Percentiles rank a stretch among this genome's conserved stretches.
phyloP scores from a whole-genome alignment of 768 basidiomycete genomes.

The Neoboletus subvelutipes region DNA sequence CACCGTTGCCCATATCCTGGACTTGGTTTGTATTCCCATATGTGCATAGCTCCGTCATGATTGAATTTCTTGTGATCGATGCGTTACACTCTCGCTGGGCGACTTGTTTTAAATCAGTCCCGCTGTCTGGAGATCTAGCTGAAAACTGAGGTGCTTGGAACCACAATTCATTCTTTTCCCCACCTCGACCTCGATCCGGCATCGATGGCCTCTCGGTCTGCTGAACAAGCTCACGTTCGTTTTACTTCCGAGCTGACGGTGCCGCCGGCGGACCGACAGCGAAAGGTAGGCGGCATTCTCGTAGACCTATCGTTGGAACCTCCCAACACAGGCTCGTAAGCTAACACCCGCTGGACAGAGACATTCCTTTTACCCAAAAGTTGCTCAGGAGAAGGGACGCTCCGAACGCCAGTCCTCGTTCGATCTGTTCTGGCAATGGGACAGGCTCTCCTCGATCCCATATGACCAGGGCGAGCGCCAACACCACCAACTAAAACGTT shows the following conservation, averaged over 20 bases:
- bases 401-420: constrained; percentile 33
- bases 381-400: constrained; percentile 39
- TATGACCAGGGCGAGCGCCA: background rate
- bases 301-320: background rate
- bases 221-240: constrained; percentile 27
- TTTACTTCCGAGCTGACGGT: constrained; percentile 33
- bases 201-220: constrained; percentile 23
- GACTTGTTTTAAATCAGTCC: constrained; percentile 14
- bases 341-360: constrained; percentile 9
- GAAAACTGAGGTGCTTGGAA: background rate
- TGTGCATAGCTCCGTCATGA: constrained; percentile 13
- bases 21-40: constrained; percentile 5
- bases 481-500: background rate
- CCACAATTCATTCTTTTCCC: background rate
- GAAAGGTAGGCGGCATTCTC: constrained; percentile 26
- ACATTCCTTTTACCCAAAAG: constrained; percentile 38
- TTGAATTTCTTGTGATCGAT: constrained; percentile 7
- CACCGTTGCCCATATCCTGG: constrained; percentile 1
- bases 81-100: background rate
- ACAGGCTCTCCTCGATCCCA: constrained; percentile 27
- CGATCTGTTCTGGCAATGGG: constrained; percentile 40
- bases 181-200: constrained; percentile 13
- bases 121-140: background rate
- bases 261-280: constrained; percentile 34
- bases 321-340: background rate